phyloP scores from a whole-genome alignment of 345 rosid genomes.

The Ricinus communis region DNA sequence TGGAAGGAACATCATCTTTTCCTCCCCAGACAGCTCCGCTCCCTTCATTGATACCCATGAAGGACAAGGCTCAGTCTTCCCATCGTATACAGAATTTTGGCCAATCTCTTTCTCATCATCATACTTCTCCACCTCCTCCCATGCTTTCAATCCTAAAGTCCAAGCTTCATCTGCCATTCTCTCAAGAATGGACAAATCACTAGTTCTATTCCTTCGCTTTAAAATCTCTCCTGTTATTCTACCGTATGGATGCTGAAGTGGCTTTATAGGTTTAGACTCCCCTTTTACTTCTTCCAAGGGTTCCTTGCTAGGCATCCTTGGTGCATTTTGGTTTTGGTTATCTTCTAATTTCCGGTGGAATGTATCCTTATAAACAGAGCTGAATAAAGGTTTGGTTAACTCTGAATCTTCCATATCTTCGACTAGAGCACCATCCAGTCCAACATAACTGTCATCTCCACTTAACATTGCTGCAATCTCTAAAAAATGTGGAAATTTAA shows the following conservation, averaged over 20 bases:
- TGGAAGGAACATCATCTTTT: slow-evolving; percentile 77
- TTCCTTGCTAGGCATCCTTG: slow-evolving; percentile 55
- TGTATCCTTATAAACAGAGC: slow-evolving; percentile 64
- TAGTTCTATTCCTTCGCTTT: slow-evolving; percentile 68
- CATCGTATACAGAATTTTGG: slow-evolving; percentile 40
- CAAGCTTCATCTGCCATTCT: slow-evolving; percentile 95
- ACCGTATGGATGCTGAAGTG: slow-evolving; percentile 62
- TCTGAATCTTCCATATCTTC: slow-evolving; percentile 49
- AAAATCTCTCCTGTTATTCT: slow-evolving; percentile 71
- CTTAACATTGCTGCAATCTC: slow-evolving; percentile 64
- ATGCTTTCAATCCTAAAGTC: slow-evolving; percentile 85
- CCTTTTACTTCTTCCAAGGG: slow-evolving; percentile 41
- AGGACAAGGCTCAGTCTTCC: slow-evolving; percentile 67
- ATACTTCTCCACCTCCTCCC: slow-evolving; percentile 74
- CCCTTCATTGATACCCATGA: slow-evolving; percentile 74
- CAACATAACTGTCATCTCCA: slow-evolving; percentile 62
- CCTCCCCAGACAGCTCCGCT: slow-evolving; percentile 64
- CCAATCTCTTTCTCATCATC: slow-evolving; percentile 39
- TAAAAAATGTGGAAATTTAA: slow-evolving; percentile 79
- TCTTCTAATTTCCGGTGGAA: slow-evolving; percentile 70
- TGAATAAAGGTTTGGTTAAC: slow-evolving; percentile 48
- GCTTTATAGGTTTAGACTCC: slow-evolving; percentile 43
- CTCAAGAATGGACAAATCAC: slow-evolving; percentile 59
- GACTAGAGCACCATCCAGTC: slow-evolving; percentile 43
- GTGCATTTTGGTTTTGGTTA: slow-evolving; percentile 47